Evolutionary conservation across 2,329 filamentous ascomycete genomes (phyloP).

Genomic region (Biscogniauxia sp.): DNA sequence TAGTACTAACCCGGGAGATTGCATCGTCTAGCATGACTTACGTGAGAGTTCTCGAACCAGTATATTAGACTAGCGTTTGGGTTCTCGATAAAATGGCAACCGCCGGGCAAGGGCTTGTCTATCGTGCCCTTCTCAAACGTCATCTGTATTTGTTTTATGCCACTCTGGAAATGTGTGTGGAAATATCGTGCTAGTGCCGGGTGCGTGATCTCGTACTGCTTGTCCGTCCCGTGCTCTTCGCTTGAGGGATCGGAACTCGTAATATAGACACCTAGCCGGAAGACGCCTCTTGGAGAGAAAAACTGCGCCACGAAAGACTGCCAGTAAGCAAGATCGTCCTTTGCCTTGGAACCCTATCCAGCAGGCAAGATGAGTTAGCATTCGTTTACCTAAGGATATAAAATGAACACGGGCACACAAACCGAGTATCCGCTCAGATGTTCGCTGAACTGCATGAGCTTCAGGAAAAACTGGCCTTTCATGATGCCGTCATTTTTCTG

Average conservation of each 20-base stretch:
- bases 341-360: slow-evolving; percentile 53
- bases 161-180: slow-evolving; percentile 82
- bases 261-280: slow-evolving; percentile 68
- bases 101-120: slow-evolving; percentile 57
- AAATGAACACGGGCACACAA: slow-evolving; percentile 25
- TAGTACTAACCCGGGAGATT: not conserved
- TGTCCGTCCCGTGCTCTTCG: slow-evolving; percentile 57
- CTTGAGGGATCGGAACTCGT: slow-evolving; percentile 38
- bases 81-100: slow-evolving; percentile 73
- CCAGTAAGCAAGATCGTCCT: slow-evolving; percentile 75
- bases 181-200: slow-evolving; percentile 86
- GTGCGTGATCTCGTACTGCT: slow-evolving; percentile 82
- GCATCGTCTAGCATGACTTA: slow-evolving; percentile 42
- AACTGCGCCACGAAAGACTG: slow-evolving; percentile 74
- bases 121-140: slow-evolving; percentile 67
- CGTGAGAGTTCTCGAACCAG: slow-evolving; percentile 82
- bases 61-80: slow-evolving; percentile 78
- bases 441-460: slow-evolving; percentile 62
- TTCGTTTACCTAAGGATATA: not conserved
- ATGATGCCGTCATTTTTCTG: slow-evolving; percentile 50
- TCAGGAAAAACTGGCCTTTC: slow-evolving; percentile 58
- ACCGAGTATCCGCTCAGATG: slow-evolving; percentile 58
- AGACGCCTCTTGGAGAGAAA: slow-evolving; percentile 74
- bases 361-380: slow-evolving; percentile 18
- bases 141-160: slow-evolving; percentile 81